phyloP scores from a whole-genome alignment of 495 filamentous ascomycete genomes.

The Hypoxylon fuscum region DNA sequence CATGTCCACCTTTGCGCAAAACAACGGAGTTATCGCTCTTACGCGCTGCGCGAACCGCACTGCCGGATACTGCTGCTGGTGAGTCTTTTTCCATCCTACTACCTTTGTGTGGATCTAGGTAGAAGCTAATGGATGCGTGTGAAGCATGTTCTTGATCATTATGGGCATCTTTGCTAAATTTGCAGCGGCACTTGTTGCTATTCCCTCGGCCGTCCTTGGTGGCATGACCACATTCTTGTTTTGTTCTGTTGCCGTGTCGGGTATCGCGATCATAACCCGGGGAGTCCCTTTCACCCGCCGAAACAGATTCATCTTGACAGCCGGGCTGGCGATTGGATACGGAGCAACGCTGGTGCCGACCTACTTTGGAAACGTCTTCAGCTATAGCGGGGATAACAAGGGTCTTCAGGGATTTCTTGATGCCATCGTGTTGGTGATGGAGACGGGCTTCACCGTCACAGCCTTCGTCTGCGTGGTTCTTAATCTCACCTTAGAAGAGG shows the following conservation, averaged over 20 bases:
- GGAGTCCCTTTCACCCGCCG: conserved; percentile 79
- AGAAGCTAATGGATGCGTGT: conserved; percentile 45
- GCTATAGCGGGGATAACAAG: conserved; percentile 72
- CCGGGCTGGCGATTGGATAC: conserved; percentile 77
- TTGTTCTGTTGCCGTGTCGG: conserved; percentile 82
- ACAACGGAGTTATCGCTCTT: conserved; percentile 91
- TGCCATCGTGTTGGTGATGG: conserved; percentile 81
- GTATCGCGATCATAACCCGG: conserved; percentile 82
- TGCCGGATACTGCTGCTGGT: conserved; percentile 77
- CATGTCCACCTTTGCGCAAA: conserved; percentile 81
- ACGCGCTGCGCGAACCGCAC: conserved; percentile 89
- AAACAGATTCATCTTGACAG: conserved; percentile 88
- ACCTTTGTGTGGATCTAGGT: conserved; percentile 10
- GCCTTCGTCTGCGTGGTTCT: conserved; percentile 75
- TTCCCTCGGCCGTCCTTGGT: conserved; percentile 81
- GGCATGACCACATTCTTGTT: conserved; percentile 97
- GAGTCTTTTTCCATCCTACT: conserved; percentile 6
- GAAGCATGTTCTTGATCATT: conserved; percentile 81
- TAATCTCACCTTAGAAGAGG: conserved; percentile 77
- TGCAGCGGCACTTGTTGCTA: conserved; percentile 85
- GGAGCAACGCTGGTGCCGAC: conserved; percentile 83
- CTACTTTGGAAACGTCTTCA: conserved; percentile 82
- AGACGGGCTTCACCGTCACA: conserved; percentile 79
- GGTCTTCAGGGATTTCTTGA: conserved; percentile 81
- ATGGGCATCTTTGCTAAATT: conserved; percentile 95